Conservation (phyloP, 2,329 filamentous ascomycete genomes). For the Phialophora tarda region DNA sequence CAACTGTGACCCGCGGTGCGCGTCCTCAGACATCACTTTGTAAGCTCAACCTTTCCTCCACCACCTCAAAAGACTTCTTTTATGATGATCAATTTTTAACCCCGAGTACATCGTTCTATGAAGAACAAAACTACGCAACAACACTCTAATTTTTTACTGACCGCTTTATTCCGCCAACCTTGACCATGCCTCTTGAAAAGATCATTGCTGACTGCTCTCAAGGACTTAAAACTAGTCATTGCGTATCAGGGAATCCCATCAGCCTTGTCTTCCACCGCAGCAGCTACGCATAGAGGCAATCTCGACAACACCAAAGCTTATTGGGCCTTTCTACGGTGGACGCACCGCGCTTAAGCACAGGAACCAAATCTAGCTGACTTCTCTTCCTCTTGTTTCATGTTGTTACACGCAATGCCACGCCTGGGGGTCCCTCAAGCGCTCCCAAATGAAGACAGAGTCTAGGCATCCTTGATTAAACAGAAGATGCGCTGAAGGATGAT, state of each 20-base stretch:
- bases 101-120: slow-evolving; percentile 61
- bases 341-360: neutral
- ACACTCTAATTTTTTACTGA: slow-evolving; percentile 78
- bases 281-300: neutral
- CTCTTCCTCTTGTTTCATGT: neutral
- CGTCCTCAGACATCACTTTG: slow-evolving; percentile 21
- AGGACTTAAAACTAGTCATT: neutral
- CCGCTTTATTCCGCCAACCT: slow-evolving; percentile 40
- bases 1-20: neutral
- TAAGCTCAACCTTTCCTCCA: slow-evolving; percentile 32
- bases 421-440: neutral
- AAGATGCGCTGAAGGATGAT: neutral
- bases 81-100: slow-evolving; percentile 72
- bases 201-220: neutral
- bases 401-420: neutral
- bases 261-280: neutral
- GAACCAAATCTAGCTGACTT: neutral
- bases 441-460: neutral
- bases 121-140: slow-evolving; percentile 66
- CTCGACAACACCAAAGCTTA: neutral
- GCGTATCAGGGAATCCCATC: neutral
- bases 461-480: neutral
- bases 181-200: neutral
- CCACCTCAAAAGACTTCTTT: slow-evolving; percentile 43
- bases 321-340: neutral